Base-by-base conservation (phyloP, 345 rosid species). In the Sapria himalayana region DNA sequence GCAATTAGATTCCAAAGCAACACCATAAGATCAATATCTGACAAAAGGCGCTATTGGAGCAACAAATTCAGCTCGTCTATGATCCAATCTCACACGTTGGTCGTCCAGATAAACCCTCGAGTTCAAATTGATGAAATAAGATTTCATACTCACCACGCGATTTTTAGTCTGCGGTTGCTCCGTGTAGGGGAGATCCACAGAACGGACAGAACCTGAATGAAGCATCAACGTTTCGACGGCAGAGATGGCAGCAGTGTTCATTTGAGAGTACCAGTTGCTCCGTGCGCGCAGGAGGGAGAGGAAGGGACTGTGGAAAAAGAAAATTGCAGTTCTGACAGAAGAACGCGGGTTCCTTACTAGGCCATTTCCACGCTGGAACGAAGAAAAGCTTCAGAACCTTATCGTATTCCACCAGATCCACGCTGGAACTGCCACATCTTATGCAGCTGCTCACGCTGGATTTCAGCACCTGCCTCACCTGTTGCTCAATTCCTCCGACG, bases 341-440 rank as follows among this genome's bases (percentile, higher is more conserved):
- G 52, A 78, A 20, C 12, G 69, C 48, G 16, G 72, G 78, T 0
- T 76, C 76, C 45, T 76, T 72, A 0, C 63, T 92, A 0, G 85
- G 89, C 89, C 94, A 81, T 50, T 56, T 76, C 92, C 94, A 81
- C 24, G 74, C 78, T 7, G 94, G 85, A 42, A 86, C 59, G 46
- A 86, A 86, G 70, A 86, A 86, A 7, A 66, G 48, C 61, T 81
- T 85, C 39, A 85, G 58, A 5, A 78, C 89, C 34, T 81, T 81
- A 23, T 86, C 94, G 70, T 70, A 81, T 0, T 81, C 76, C 3
- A 86, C 92, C 17, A 81, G 77, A 60, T 86, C 94, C 14, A 92
- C 92, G 25, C 37, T 52, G 8, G 92, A 81, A n/a, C n/a, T n/a
- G 3, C 74, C 66, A 45, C 97, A 81, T 40, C 51, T 55, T 15